Percentiles rank a stretch among this genome's conserved stretches.
Conservation (phyloP, 1,284 basidiomycete species). For the Fistulinella cinereoalba region DNA sequence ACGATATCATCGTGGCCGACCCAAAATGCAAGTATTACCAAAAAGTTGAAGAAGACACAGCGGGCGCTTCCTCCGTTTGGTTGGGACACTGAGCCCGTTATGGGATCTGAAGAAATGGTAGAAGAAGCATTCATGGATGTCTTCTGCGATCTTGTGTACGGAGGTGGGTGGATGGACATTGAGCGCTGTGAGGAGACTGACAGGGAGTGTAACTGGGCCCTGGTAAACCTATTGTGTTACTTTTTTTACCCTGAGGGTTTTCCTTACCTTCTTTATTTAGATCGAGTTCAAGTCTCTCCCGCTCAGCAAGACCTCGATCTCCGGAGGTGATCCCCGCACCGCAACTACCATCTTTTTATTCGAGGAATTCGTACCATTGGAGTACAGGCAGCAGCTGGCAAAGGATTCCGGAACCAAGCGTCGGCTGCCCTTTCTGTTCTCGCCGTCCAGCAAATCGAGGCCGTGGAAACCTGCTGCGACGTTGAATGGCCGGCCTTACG, state of each 20-base stretch:
- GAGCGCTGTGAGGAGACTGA: slow-evolving; percentile 73
- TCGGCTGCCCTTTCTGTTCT: slow-evolving; percentile 50
- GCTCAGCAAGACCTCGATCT: slow-evolving; percentile 25
- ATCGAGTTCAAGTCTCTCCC: slow-evolving; percentile 80
- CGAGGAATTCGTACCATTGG: slow-evolving; percentile 84
- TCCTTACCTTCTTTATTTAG: slow-evolving; percentile 44
- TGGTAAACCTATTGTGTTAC: slow-evolving; percentile 55
- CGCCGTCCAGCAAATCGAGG: slow-evolving; percentile 43
- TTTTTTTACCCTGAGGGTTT: not conserved
- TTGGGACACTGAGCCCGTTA: slow-evolving; percentile 80
- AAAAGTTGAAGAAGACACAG: slow-evolving; percentile 80
- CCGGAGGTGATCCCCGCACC: slow-evolving; percentile 48
- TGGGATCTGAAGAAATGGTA: slow-evolving; percentile 69
- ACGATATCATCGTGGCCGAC: slow-evolving; percentile 70
- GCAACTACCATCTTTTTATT: slow-evolving; percentile 69
- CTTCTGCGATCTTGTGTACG: slow-evolving; percentile 82
- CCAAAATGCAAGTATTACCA: slow-evolving; percentile 67
- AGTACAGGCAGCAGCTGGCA: slow-evolving; percentile 77
- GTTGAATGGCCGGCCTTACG: slow-evolving; percentile 72
- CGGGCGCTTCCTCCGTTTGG: slow-evolving; percentile 77
- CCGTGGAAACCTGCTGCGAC: slow-evolving; percentile 77
- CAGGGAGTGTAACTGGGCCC: slow-evolving; percentile 86
- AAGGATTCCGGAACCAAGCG: slow-evolving; percentile 42
- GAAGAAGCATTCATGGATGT: slow-evolving; percentile 87
- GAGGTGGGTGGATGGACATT: slow-evolving; percentile 74